Evolutionary conservation across 1,284 basidiomycete genomes (phyloP).

Genomic region (Fomitiporia mediterranea): DNA sequence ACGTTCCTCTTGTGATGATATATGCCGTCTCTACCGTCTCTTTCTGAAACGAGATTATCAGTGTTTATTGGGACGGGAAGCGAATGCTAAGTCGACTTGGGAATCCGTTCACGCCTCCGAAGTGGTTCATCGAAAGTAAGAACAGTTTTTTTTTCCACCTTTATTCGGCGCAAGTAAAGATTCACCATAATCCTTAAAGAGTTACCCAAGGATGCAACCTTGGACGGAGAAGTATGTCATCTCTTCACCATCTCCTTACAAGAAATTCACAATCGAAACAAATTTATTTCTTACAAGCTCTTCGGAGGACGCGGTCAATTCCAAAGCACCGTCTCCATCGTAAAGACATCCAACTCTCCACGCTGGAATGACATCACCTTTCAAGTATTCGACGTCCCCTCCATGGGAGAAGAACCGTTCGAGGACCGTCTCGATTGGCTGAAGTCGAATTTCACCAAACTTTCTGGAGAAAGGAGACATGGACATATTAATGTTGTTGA

Average conservation of each 20-base stretch:
- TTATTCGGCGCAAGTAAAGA: neutral
- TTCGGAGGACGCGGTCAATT: constrained; percentile 56
- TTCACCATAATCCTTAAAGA: constrained; percentile 31
- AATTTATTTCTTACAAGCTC: too few relatives aligned
- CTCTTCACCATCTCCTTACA: constrained; percentile 19
- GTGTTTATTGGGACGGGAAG: constrained; percentile 55
- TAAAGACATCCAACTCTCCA: constrained; percentile 50
- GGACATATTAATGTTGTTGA: constrained; percentile 48
- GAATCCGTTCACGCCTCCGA: constrained; percentile 55
- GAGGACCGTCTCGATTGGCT: constrained; percentile 51
- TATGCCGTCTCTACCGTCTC: neutral
- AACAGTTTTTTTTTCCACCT: too few relatives aligned
- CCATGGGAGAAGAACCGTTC: constrained; percentile 43
- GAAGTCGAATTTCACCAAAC: constrained; percentile 42
- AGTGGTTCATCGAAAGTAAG: constrained; percentile 58
- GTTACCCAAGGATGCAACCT: constrained; percentile 51
- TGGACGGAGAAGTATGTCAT: constrained; percentile 50
- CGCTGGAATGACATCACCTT: constrained; percentile 59
- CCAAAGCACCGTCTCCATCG: constrained; percentile 55
- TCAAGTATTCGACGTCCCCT: constrained; percentile 68
- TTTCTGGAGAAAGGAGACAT: constrained; percentile 37
- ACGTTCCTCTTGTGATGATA: constrained; percentile 22
- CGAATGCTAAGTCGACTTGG: constrained; percentile 54
- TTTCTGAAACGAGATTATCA: neutral
- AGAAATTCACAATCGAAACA: constrained; percentile 21